Evolutionary conservation across 2,329 filamentous ascomycete genomes (phyloP).

Genomic region (Neofusicoccum cordaticola): DNA sequence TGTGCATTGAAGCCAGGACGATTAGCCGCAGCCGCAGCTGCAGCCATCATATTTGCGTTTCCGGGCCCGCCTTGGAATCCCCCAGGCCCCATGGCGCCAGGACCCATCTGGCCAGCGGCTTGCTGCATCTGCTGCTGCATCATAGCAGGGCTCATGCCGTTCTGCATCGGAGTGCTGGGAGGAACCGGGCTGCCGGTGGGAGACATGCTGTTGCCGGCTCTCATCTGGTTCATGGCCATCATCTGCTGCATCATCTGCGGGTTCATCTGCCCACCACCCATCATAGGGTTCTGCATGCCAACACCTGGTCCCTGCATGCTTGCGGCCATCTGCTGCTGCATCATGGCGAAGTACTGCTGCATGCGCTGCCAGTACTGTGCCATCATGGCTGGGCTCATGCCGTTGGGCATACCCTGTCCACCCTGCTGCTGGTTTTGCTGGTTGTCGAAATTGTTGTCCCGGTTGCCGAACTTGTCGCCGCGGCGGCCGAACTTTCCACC

Average conservation of each 20-base stretch:
- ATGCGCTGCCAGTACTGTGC: slow-evolving; percentile 97
- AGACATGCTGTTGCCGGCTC: slow-evolving; percentile 20
- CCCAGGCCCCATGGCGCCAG: slow-evolving; percentile 42
- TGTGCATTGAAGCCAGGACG: slow-evolving; percentile 62
- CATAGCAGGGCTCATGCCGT: slow-evolving; percentile 66
- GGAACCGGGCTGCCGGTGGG: slow-evolving; percentile 30
- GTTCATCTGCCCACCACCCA: slow-evolving; percentile 60
- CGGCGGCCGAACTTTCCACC: slow-evolving; percentile 35
- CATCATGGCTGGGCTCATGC: slow-evolving; percentile 96
- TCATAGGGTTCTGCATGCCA: slow-evolving; percentile 49
- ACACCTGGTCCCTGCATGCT: slow-evolving; percentile 35
- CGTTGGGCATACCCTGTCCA: slow-evolving; percentile 40
- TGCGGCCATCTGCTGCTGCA: slow-evolving; percentile 83
- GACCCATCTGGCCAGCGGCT: slow-evolving; percentile 28
- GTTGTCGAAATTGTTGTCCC: slow-evolving; percentile 38
- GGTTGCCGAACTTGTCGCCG: slow-evolving; percentile 36
- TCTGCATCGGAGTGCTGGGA: slow-evolving; percentile 24
- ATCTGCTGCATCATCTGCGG: slow-evolving; percentile 51
- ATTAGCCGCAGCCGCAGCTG: slow-evolving; percentile 27
- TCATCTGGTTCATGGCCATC: slow-evolving; percentile 35
- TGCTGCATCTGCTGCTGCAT: slow-evolving; percentile 71
- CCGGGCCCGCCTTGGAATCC: neutral
- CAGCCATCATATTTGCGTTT: slow-evolving; percentile 20
- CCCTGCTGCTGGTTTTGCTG: slow-evolving; percentile 48
- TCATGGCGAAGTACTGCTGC: slow-evolving; percentile 94